Base-by-base conservation (phyloP, 352 stramenopile species). In the Phytophthora cryptogea region DNA sequence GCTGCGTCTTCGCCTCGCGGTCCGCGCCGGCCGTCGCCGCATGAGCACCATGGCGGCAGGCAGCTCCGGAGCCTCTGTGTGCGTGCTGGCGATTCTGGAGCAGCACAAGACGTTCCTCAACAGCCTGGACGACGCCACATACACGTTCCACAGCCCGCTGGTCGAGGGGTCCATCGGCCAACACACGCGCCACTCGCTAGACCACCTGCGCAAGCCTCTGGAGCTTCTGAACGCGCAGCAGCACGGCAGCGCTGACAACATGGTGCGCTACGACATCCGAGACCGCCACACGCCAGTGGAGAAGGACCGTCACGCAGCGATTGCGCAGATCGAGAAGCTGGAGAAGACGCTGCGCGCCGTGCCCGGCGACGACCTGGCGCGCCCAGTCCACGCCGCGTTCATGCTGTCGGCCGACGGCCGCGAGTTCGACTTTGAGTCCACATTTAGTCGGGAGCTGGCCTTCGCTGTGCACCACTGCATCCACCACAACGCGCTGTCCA, bases 401-500 rank as follows among this genome's bases (percentile, higher is more conserved):
- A 93, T 93, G 83, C 72, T 95, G 16, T 88, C 86, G 3, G 69
- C 78, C 2, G 78, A 92, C 51, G 82, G 86, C 46, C 61, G 68
- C 13, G 78, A 95, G 60, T 78, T 89, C 31, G 69, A 72, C 33
- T 88, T 95, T 44, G 60, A 74, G 49, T 92, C 82, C 48, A 92
- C 82, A 1, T 72, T 93, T 14, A 81, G 70, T 39, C 82, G 86
- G 28, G 86, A 95, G 51, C 41, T 95, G 33, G 82, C 80, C n/a
- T 95, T 95, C 45, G 84, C 83, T 0, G 83, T 91, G 48, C 86
- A 95, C 62, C 86, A 95, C 60, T 89, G 72, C 56, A 95, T 95
- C 63, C 86, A 95, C 70, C 86, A 95, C 68, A 93, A 93, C 60
- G 83, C 84, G 47, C 53, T 93, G 48, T 82, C 88, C 37, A 89